phyloP scores from a whole-genome alignment of 1,139 yeast genomes.

The Diutina mesorugosa region DNA sequence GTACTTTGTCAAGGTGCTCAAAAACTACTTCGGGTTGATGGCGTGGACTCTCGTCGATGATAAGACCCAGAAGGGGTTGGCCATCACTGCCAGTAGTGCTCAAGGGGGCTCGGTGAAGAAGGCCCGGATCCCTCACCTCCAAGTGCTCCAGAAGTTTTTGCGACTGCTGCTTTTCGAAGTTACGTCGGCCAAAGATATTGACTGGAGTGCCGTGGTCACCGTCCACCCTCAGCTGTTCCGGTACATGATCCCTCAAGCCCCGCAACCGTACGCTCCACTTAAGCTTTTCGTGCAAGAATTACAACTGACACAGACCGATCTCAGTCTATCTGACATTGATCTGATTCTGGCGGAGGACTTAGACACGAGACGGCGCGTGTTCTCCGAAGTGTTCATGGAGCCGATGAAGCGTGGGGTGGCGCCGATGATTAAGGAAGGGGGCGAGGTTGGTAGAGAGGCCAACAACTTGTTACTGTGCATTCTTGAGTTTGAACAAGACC shows the following conservation, averaged over 20 bases:
- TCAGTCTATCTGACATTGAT: conserved; percentile 18
- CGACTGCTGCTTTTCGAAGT: conserved; percentile 21
- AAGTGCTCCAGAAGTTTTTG: conserved; percentile 29
- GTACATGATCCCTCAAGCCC: conserved; percentile 39
- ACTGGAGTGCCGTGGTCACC: conserved; percentile 2
- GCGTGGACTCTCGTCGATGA: conserved; percentile 43
- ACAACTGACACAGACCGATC: conserved; percentile 7
- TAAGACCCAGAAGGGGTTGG: conserved; percentile 31
- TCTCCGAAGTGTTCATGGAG: conserved; percentile 37
- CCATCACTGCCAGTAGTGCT: conserved; percentile 30
- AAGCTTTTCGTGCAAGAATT: conserved; percentile 36
- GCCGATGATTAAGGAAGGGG: conserved; percentile 54
- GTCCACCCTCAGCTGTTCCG: conserved; percentile 34
- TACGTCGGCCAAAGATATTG: conserved; percentile 1
- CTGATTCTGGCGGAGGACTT: conserved; percentile 40
- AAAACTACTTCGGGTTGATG: conserved; percentile 42
- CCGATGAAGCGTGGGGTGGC: conserved; percentile 41
- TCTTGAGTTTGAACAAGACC: neutral
- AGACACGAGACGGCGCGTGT: conserved; percentile 44
- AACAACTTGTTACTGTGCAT: conserved; percentile 9
- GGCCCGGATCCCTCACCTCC: conserved; percentile 30
- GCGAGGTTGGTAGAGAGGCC: conserved; percentile 57
- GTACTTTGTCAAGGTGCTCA: conserved; percentile 46
- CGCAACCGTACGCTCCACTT: conserved; percentile 50
- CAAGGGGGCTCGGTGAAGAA: conserved; percentile 25